A percentile compares a stretch with the other conserved stretches of the same genome.
phyloP scores from a whole-genome alignment of 495 filamentous ascomycete genomes.

The Glarea lozoyensis region DNA sequence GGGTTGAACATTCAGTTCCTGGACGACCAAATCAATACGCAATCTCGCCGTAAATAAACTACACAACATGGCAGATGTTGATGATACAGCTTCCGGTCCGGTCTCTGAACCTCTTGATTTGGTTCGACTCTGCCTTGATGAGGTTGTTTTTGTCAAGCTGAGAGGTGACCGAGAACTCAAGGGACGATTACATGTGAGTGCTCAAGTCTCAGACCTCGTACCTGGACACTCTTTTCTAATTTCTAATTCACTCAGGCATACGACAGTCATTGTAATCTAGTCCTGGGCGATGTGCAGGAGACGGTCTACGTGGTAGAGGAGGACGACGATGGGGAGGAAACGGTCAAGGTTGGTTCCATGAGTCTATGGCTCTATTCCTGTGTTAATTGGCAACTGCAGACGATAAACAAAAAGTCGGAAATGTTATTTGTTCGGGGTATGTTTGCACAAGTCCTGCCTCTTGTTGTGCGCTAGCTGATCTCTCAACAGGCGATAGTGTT shows the following conservation, averaged over 20 bases:
- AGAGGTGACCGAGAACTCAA: constrained; percentile 92
- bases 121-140: constrained; percentile 86
- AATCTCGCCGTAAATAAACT: too few species aligned
- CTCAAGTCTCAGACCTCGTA: neutral
- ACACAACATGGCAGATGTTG: constrained; percentile 76
- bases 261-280: constrained; percentile 97
- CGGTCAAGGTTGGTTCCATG: constrained; percentile 12
- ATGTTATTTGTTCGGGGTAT: constrained; percentile 98
- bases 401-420: constrained; percentile 89
- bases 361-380: neutral
- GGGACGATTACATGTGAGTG: constrained; percentile 80
- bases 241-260: constrained; percentile 59
- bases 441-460: constrained; percentile 15
- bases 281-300: constrained; percentile 94
- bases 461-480: constrained; percentile 24
- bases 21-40: too few species aligned
- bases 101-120: constrained; percentile 89
- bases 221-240: neutral
- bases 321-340: constrained; percentile 61
- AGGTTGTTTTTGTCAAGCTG: constrained; percentile 94
- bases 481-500: constrained; percentile 75
- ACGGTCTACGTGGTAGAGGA: constrained; percentile 92
- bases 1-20: too few species aligned
- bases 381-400: constrained; percentile 39
- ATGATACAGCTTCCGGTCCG: constrained; percentile 50